Evolutionary conservation across 768 basidiomycete genomes (phyloP).

Genomic region (Leccinum imitatum): DNA sequence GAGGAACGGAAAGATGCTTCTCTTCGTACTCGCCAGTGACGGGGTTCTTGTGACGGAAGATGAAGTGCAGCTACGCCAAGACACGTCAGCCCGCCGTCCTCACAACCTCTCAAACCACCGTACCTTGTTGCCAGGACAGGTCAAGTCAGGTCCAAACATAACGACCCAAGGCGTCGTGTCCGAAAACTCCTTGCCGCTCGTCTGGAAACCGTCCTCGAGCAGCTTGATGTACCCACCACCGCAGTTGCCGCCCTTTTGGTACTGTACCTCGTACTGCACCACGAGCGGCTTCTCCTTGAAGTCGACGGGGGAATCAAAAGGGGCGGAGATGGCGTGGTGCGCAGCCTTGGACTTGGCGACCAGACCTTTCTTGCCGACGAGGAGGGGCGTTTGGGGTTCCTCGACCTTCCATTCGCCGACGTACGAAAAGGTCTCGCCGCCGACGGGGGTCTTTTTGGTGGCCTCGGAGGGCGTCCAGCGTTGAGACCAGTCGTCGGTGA

Average conservation of each 20-base stretch:
- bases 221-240: slow-evolving; percentile 99
- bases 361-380: slow-evolving; percentile 86
- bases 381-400: slow-evolving; percentile 71
- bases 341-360: slow-evolving; percentile 97
- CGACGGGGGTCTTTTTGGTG: slow-evolving; percentile 96
- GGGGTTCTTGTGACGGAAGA: slow-evolving; percentile 97
- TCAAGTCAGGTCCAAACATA: slow-evolving; percentile 98
- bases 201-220: slow-evolving; percentile 91
- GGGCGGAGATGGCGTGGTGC: slow-evolving; percentile 97
- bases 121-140: slow-evolving; percentile 90
- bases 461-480: slow-evolving; percentile 98
- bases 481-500: slow-evolving; percentile 84
- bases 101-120: not conserved
- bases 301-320: slow-evolving; percentile 75
- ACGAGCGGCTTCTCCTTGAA: slow-evolving; percentile 85
- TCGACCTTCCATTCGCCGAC: slow-evolving; percentile 98
- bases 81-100: slow-evolving; percentile 2
- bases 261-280: slow-evolving; percentile 98
- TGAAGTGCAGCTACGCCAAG: slow-evolving; percentile 82
- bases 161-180: slow-evolving; percentile 93
- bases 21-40: slow-evolving; percentile 92
- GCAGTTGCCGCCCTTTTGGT: slow-evolving; percentile 98
- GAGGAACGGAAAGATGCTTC: slow-evolving; percentile 87
- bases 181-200: slow-evolving; percentile 87
- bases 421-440: slow-evolving; percentile 95